phyloP scores from a whole-genome alignment of 2,329 filamentous ascomycete species.

The Coniochaeta prunicola region DNA sequence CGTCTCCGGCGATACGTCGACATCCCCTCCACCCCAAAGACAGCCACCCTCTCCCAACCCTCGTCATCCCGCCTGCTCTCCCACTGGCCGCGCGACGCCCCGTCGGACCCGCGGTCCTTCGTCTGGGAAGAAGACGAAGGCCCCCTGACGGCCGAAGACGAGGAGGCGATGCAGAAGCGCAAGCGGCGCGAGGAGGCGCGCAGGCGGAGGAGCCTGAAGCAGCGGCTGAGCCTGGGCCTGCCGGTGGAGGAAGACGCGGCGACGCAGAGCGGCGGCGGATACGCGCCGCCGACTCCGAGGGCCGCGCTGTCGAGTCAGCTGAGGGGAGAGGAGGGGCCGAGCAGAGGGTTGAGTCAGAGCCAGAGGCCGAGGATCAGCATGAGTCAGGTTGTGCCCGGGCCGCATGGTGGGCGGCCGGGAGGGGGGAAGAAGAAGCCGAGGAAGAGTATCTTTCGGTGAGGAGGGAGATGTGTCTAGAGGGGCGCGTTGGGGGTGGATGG shows the following conservation, averaged over 20 bases:
- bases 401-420: slow-evolving; percentile 33
- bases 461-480: not conserved
- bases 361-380: slow-evolving; percentile 17
- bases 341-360: not conserved
- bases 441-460: slow-evolving; percentile 16
- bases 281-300: not conserved
- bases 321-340: not conserved
- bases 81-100: not conserved
- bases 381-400: slow-evolving; percentile 38
- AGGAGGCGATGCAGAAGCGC: not conserved
- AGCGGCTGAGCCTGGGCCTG: not conserved
- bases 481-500: too few relatives aligned
- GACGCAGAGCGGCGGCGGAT: not conserved
- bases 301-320: not conserved
- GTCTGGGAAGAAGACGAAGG: not conserved
- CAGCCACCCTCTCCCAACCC: not conserved
- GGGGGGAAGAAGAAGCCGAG: slow-evolving; percentile 35
- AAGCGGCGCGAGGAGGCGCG: not conserved
- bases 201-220: not conserved
- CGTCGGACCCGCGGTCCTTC: not conserved
- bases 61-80: not conserved
- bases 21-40: not conserved
- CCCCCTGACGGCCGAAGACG: not conserved
- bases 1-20: not conserved
- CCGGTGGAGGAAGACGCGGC: not conserved